phyloP scores from a whole-genome alignment of 768 basidiomycete genomes.

The Leccinum rimulosum region DNA sequence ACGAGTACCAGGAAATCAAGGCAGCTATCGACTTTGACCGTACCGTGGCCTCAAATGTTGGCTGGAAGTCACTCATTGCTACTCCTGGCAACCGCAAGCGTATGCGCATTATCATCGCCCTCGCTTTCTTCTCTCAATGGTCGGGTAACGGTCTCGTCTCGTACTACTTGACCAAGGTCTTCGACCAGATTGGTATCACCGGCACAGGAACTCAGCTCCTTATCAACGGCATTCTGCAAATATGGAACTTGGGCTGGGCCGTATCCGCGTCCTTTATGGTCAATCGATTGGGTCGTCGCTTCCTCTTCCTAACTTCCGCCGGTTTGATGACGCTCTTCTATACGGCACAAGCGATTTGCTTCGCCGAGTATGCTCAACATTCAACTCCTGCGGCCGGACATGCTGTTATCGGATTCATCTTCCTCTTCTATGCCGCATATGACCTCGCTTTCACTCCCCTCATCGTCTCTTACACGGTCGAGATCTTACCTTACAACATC shows the following conservation, averaged over 20 bases:
- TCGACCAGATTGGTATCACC: slow-evolving; percentile 65
- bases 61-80: slow-evolving; percentile 66
- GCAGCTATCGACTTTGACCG: slow-evolving; percentile 70
- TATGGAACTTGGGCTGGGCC: slow-evolving; percentile 75
- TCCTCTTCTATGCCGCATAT: slow-evolving; percentile 77
- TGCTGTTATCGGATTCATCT: slow-evolving; percentile 80
- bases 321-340: slow-evolving; percentile 65
- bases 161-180: slow-evolving; percentile 76
- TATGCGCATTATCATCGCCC: slow-evolving; percentile 70
- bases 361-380: slow-evolving; percentile 51
- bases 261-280: slow-evolving; percentile 55
- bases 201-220: slow-evolving; percentile 63
- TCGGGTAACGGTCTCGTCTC: slow-evolving; percentile 83
- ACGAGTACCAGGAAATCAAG: slow-evolving; percentile 81
- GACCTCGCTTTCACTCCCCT: slow-evolving; percentile 86
- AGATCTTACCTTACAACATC: slow-evolving; percentile 79
- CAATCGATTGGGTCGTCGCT: slow-evolving; percentile 67
- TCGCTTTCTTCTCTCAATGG: slow-evolving; percentile 86
- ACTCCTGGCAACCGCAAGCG: slow-evolving; percentile 74
- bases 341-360: slow-evolving; percentile 65
- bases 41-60: slow-evolving; percentile 52
- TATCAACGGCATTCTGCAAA: slow-evolving; percentile 83
- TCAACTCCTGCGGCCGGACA: slow-evolving; percentile 48
- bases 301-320: slow-evolving; percentile 62
- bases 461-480: slow-evolving; percentile 83